phyloP scores from a whole-genome alignment of 306 rosid genomes.

The Alnus glutinosa region DNA sequence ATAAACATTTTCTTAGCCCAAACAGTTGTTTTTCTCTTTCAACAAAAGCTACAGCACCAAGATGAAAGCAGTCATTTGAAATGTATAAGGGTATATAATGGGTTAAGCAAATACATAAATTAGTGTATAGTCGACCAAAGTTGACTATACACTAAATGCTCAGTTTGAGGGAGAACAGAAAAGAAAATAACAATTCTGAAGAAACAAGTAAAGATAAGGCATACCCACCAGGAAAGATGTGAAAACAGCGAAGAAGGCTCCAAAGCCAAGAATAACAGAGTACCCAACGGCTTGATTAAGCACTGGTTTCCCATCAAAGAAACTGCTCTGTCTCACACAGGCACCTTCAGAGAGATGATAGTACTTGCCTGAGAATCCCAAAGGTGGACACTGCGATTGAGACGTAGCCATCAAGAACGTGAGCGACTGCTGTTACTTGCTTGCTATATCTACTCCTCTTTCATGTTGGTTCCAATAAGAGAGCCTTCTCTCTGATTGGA shows the following conservation, averaged over 20 bases:
- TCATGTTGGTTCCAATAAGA: too few species aligned
- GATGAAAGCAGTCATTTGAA: too few species aligned
- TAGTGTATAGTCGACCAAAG: not conserved
- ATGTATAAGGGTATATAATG: too few species aligned
- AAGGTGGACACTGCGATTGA: slow-evolving; percentile 66
- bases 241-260: slow-evolving; percentile 89
- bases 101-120: not conserved
- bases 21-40: too few species aligned
- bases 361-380: slow-evolving; percentile 63
- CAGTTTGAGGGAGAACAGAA: too few species aligned
- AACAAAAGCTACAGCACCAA: too few species aligned
- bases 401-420: slow-evolving; percentile 42
- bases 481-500: too few species aligned
- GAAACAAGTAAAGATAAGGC: not conserved
- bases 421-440: not conserved
- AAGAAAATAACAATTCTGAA: not conserved
- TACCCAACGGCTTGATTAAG: slow-evolving; percentile 85
- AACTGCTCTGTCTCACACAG: slow-evolving; percentile 81
- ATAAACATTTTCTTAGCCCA: too few species aligned
- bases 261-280: slow-evolving; percentile 86
- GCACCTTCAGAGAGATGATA: slow-evolving; percentile 48
- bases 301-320: slow-evolving; percentile 79
- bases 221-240: slow-evolving; percentile 77
- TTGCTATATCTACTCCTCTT: not conserved
- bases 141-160: too few species aligned